phyloP scores from a whole-genome alignment of 768 basidiomycete species.

The Gelatoporia subvermispora region DNA sequence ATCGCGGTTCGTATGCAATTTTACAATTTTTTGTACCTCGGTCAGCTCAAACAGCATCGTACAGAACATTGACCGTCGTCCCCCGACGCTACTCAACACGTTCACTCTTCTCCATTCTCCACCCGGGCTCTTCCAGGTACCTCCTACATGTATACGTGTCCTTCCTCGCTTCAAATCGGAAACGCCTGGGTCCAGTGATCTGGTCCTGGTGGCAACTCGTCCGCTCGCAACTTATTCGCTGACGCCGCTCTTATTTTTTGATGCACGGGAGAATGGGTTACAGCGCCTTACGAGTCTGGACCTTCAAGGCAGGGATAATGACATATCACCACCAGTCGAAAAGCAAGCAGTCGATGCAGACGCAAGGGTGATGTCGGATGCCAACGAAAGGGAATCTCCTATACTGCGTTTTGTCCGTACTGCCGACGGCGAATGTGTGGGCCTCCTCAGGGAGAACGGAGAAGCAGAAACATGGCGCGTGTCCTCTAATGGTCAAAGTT shows the following conservation, averaged over 20 bases:
- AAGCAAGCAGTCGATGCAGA: too few species aligned
- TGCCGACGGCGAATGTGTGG: conserved; percentile 73
- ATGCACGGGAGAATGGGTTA: conserved; percentile 48
- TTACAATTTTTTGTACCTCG: not conserved
- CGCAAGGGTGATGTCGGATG: not conserved
- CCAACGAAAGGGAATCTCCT: conserved; percentile 41
- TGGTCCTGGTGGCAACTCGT: conserved; percentile 62
- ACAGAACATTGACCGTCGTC: conserved; percentile 85
- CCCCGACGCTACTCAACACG: conserved; percentile 76
- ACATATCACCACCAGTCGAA: not conserved
- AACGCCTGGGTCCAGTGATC: not conserved
- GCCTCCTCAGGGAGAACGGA: conserved; percentile 52
- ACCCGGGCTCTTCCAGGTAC: conserved; percentile 40
- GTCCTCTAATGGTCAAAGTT: conserved; percentile 9
- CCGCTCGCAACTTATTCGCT: conserved; percentile 62
- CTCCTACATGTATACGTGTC: conserved; percentile 49
- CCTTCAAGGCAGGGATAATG: too few species aligned
- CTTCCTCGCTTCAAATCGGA: conserved; percentile 34
- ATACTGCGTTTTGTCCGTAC: conserved; percentile 69
- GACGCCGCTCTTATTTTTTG: conserved; percentile 57
- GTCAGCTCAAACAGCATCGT: not conserved
- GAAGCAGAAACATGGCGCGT: conserved; percentile 64
- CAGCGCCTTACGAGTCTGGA: conserved; percentile 13
- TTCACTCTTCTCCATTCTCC: conserved; percentile 67
- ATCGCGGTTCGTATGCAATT: conserved; percentile 52